Evolutionary conservation across 192 early-diverging fungal genomes (phyloP).

Genomic region (Diversispora epigaea): DNA sequence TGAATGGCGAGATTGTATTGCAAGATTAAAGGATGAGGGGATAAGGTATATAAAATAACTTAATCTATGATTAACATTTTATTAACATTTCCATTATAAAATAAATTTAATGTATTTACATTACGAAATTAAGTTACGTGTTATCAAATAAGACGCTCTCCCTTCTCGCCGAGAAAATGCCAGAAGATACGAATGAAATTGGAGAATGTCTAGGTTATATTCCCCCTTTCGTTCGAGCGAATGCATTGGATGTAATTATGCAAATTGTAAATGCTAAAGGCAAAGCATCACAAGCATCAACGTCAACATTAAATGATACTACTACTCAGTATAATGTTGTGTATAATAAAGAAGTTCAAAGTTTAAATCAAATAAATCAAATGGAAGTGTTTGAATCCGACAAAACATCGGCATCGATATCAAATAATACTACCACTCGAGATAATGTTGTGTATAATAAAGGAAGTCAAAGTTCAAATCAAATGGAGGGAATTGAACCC

Average conservation of each 20-base stretch:
- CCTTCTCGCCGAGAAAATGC: constrained; percentile 69
- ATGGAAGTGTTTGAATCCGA: no score
- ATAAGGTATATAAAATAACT: constrained; percentile 15
- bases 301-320: no score
- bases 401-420: no score
- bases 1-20: constrained; percentile 87
- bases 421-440: no score
- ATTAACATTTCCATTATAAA: not conserved
- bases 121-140: constrained; percentile 62
- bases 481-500: no score
- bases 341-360: no score
- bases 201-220: constrained; percentile 72
- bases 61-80: not conserved
- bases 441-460: no score
- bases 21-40: constrained; percentile 95
- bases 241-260: constrained; percentile 71
- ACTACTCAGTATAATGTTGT: no score
- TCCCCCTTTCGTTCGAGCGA: constrained; percentile 82
- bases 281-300: not conserved
- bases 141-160: constrained; percentile 90
- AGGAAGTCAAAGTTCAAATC: no score
- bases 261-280: constrained; percentile 2
- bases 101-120: not conserved
- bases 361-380: no score
- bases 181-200: constrained; percentile 61